Conservation (phyloP, 1,284 basidiomycete genomes). For the Pulveroboletus sp. region DNA sequence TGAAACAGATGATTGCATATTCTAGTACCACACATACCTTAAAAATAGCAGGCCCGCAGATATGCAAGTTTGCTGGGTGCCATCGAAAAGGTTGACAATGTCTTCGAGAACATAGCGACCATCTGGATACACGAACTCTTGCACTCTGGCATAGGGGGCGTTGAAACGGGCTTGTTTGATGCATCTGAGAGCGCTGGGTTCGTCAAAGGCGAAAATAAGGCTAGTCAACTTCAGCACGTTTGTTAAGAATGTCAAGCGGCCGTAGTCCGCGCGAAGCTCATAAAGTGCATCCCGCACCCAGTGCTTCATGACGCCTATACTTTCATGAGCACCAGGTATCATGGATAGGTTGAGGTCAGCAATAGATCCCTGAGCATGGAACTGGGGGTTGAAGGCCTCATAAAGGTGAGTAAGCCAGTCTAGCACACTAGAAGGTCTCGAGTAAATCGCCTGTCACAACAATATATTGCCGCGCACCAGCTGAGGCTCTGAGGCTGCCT, state of each 20-base stretch:
- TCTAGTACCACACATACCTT: constrained; percentile 12
- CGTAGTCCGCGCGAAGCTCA: constrained; percentile 13
- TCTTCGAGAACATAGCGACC: constrained; percentile 40
- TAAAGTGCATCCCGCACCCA: constrained; percentile 46
- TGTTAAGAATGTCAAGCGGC: constrained; percentile 30
- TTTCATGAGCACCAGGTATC: constrained; percentile 41
- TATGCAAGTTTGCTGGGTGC: constrained; percentile 17
- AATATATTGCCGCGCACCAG: too few species aligned
- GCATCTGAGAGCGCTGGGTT: constrained; percentile 21
- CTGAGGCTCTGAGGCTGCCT: too few species aligned
- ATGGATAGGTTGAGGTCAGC: constrained; percentile 34
- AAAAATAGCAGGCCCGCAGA: constrained; percentile 35
- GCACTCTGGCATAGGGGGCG: too few species aligned
- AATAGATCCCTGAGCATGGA: constrained; percentile 40
- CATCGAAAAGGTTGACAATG: constrained; percentile 29
- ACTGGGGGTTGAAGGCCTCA: constrained; percentile 43
- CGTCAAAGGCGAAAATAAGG: constrained; percentile 36
- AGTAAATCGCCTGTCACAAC: too few species aligned
- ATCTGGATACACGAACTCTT: constrained; percentile 14
- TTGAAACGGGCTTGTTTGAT: constrained; percentile 20
- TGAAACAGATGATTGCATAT: background rate
- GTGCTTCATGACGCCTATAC: constrained; percentile 39
- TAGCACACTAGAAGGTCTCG: too few species aligned
- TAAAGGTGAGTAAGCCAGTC: constrained; percentile 43
- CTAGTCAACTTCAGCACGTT: constrained; percentile 34